Conservation (phyloP, 2,329 filamentous ascomycete species). For the Cercospora sp. region DNA sequence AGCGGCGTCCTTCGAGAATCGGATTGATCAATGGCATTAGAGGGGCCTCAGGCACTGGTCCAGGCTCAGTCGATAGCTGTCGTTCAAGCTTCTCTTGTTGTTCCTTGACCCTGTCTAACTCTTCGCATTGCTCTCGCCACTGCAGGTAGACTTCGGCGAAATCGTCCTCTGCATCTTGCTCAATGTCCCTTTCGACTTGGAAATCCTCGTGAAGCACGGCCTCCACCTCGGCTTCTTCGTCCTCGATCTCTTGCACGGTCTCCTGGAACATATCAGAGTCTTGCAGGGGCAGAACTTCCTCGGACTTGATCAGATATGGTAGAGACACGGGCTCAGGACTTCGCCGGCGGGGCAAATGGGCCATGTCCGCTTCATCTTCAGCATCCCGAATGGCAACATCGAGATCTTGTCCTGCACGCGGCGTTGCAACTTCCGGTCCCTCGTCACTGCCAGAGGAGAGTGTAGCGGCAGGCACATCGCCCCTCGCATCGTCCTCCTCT, state of each 20-base stretch:
- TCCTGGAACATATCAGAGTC: constrained; percentile 44
- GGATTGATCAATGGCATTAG: constrained; percentile 35
- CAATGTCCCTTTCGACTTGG: constrained; percentile 36
- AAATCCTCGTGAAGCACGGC: constrained; percentile 31
- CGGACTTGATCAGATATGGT: constrained; percentile 47
- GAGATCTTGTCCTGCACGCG: constrained; percentile 35
- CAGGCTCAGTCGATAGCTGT: constrained; percentile 39
- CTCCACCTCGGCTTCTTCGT: constrained; percentile 41
- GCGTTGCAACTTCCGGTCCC: constrained; percentile 37
- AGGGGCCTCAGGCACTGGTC: constrained; percentile 50
- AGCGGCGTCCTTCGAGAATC: constrained; percentile 56
- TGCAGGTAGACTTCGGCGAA: constrained; percentile 44
- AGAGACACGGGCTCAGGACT: constrained; percentile 47
- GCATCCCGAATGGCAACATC: constrained; percentile 30
- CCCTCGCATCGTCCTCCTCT: constrained; percentile 20
- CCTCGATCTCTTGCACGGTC: constrained; percentile 39
- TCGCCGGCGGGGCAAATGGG: constrained; percentile 31
- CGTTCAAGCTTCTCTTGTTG: constrained; percentile 42
- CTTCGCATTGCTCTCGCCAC: constrained; percentile 46
- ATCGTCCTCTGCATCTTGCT: constrained; percentile 30
- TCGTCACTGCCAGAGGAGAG: constrained; percentile 36
- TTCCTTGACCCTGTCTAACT: constrained; percentile 46
- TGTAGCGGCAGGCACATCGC: constrained; percentile 24
- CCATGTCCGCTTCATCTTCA: constrained; percentile 23
- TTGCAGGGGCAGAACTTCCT: constrained; percentile 40